phyloP scores from a whole-genome alignment of 768 basidiomycete species.

The Tulasnella sp. region DNA sequence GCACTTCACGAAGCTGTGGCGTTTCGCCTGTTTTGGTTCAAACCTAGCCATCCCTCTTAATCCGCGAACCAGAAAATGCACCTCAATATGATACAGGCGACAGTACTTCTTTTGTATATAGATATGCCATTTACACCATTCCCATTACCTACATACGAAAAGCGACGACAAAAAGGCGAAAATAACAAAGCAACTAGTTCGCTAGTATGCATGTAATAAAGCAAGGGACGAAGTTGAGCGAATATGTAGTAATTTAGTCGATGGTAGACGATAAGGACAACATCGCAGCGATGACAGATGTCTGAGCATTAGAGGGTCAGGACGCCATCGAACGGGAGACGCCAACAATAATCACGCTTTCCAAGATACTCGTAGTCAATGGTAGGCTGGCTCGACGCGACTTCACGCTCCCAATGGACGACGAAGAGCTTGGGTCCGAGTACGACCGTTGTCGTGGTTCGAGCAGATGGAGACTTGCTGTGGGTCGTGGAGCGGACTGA shows the following conservation, averaged over 20 bases:
- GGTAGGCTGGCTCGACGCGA: not conserved
- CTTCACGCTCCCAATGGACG: not conserved
- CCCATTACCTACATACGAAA: no score
- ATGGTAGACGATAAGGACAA: not conserved
- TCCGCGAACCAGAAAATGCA: no score
- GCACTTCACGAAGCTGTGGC: no score
- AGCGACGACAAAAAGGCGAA: no score
- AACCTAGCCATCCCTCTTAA: no score
- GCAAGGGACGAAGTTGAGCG: not conserved
- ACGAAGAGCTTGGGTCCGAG: not conserved
- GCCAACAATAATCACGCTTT: not conserved
- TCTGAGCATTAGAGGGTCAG: not conserved
- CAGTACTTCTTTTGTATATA: no score
- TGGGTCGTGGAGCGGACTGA: not conserved
- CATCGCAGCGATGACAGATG: conserved; percentile 4
- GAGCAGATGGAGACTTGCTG: not conserved
- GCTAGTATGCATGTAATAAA: no score
- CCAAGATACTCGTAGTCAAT: not conserved
- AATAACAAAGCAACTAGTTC: no score
- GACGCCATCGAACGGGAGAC: not conserved
- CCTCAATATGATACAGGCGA: no score
- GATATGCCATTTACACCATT: no score
- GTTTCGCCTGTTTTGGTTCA: no score
- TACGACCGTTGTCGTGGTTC: not conserved
- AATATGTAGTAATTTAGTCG: not conserved